Percentiles rank a stretch among this genome's conserved stretches.
Evolutionary conservation across 202 grass and related monocot species (phyloP).

Genomic region (Zizania palustris): DNA sequence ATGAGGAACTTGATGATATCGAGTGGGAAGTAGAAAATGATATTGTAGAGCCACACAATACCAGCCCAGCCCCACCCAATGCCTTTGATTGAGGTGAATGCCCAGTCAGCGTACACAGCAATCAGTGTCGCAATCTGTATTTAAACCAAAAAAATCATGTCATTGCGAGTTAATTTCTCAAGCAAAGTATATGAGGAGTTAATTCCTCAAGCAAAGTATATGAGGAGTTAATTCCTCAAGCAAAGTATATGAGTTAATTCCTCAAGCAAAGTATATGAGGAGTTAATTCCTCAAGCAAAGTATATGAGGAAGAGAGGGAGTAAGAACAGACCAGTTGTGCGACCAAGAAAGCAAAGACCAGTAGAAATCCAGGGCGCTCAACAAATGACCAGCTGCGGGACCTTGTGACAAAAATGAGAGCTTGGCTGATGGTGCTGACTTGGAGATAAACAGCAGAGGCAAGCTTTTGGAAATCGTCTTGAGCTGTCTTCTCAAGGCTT

Average conservation of each 20-base stretch:
- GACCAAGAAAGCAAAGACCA: slow-evolving; percentile 66
- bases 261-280: slow-evolving; percentile 6
- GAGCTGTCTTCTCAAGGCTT: slow-evolving; percentile 71
- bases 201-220: neutral
- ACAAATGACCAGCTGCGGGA: slow-evolving; percentile 81
- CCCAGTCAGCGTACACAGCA: slow-evolving; percentile 80
- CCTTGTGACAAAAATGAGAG: slow-evolving; percentile 86
- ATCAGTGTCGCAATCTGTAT: slow-evolving; percentile 81
- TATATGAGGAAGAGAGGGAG: neutral
- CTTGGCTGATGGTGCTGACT: slow-evolving; percentile 94
- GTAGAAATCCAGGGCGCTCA: slow-evolving; percentile 71
- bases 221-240: slow-evolving; percentile 5
- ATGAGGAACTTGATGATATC: slow-evolving; percentile 95
- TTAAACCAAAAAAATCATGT: slow-evolving; percentile 1
- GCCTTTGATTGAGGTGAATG: slow-evolving; percentile 72
- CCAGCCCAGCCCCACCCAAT: slow-evolving; percentile 92
- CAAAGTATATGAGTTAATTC: neutral
- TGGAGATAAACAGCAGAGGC: slow-evolving; percentile 84
- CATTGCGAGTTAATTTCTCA: neutral
- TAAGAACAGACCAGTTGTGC: slow-evolving; percentile 63
- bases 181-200: slow-evolving; percentile 8
- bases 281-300: neutral
- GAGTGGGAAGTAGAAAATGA: slow-evolving; percentile 79
- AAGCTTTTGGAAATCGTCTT: slow-evolving; percentile 67
- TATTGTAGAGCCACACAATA: slow-evolving; percentile 82